These are phyloP conservation scores for Aegilops speltoides DNA, from an alignment of 176 grass and related monocot species.

Conservation along the genomic window DNA sequence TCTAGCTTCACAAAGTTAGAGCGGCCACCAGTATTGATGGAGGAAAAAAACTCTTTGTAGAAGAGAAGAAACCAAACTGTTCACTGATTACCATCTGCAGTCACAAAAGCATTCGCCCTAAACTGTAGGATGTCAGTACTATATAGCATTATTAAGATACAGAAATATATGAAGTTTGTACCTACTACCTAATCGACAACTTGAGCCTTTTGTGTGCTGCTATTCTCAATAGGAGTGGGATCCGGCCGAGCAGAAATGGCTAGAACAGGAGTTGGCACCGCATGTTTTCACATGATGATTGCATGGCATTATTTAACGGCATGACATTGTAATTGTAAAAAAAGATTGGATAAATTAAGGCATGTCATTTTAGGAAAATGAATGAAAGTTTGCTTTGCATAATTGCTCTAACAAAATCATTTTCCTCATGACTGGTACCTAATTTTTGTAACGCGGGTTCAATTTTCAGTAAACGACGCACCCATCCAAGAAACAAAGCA, in stretches of 20 bases:
- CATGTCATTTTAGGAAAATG: too few relatives aligned
- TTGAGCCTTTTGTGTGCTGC: neutral
- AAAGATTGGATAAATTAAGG: too few relatives aligned
- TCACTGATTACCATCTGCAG: constrained; percentile 12
- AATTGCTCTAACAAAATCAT: too few relatives aligned
- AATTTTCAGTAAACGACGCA: too few relatives aligned
- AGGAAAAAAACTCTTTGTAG: neutral
- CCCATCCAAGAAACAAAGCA: too few relatives aligned
- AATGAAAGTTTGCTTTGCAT: too few relatives aligned
- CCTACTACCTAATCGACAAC: neutral
- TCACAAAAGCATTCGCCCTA: neutral
- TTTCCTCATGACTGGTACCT: too few relatives aligned
- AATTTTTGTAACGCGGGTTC: too few relatives aligned
- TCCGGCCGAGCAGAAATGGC: too few relatives aligned
- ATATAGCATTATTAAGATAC: neutral
- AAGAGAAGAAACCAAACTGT: neutral
- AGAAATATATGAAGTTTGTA: neutral
- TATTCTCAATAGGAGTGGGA: neutral
- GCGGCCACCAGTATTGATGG: neutral
- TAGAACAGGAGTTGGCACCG: too few relatives aligned
- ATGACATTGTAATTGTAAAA: too few relatives aligned
- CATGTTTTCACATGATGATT: neutral
- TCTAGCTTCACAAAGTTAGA: neutral
- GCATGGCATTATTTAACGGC: neutral
- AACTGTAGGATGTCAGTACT: neutral